phyloP scores from a whole-genome alignment of 208 protist genomes.

The Porcisia hertigi region DNA sequence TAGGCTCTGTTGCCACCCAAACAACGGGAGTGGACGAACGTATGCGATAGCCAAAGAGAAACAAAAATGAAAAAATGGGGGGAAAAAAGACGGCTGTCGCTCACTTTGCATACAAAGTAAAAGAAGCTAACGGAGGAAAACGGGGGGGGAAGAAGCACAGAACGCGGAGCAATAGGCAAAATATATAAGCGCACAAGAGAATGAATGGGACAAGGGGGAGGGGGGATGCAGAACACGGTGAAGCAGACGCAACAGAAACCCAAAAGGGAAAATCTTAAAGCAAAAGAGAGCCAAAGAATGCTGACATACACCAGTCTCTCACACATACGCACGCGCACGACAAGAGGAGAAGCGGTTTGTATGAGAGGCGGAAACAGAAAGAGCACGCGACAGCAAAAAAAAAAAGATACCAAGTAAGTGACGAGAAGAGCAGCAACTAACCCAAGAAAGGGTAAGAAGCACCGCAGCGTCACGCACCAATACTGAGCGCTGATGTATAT shows the following conservation, averaged over 20 bases:
- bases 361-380: background rate
- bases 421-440: no score
- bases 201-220: background rate
- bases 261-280: background rate
- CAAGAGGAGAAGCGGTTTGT: no score
- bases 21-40: background rate
- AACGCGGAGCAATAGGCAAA: background rate
- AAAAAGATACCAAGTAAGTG: background rate
- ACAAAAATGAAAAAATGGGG: background rate
- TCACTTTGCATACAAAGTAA: background rate
- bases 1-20: background rate
- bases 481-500: background rate
- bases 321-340: background rate
- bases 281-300: background rate
- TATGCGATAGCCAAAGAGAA: background rate
- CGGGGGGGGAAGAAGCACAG: background rate
- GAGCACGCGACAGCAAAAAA: background rate
- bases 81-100: background rate
- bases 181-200: background rate
- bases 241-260: constrained; percentile 8
- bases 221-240: background rate
- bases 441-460: background rate
- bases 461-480: background rate
- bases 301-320: background rate
- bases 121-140: background rate